Conservation (phyloP, 768 basidiomycete genomes). For the Chalciporus chontae region DNA sequence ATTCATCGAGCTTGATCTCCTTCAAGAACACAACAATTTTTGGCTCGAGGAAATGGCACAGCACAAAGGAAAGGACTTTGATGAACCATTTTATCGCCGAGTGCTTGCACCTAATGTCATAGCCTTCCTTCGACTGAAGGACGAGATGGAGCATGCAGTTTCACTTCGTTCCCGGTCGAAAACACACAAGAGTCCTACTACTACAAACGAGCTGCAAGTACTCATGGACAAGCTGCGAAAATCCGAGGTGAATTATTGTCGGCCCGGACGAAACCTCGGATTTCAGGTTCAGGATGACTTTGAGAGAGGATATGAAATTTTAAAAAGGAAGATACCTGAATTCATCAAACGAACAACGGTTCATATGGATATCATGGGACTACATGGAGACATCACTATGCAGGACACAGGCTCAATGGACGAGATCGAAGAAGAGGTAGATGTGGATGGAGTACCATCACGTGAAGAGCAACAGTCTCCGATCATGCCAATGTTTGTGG, state of each 20-base stretch:
- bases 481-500: not conserved
- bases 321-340: not conserved
- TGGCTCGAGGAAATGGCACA: conserved; percentile 18
- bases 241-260: not conserved
- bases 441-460: not conserved
- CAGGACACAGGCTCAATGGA: not conserved
- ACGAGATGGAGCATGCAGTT: not conserved
- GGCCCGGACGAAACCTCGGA: not conserved
- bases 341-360: not conserved
- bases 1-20: conserved; percentile 30
- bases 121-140: not conserved
- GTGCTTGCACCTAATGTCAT: not conserved
- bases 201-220: not conserved
- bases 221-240: not conserved
- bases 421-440: not conserved
- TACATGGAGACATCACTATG: not conserved
- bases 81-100: not conserved
- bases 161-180: not conserved
- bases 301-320: not conserved
- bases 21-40: conserved; percentile 36
- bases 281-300: not conserved
- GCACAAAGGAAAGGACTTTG: not conserved
- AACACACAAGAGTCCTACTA: not conserved
- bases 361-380: not conserved
- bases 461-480: not conserved